Evolutionary conservation across 2,329 filamentous ascomycete genomes (phyloP), one percentile per base, ranked within the genome.

Genomic region (Fusarium albosuccineum): DNA sequence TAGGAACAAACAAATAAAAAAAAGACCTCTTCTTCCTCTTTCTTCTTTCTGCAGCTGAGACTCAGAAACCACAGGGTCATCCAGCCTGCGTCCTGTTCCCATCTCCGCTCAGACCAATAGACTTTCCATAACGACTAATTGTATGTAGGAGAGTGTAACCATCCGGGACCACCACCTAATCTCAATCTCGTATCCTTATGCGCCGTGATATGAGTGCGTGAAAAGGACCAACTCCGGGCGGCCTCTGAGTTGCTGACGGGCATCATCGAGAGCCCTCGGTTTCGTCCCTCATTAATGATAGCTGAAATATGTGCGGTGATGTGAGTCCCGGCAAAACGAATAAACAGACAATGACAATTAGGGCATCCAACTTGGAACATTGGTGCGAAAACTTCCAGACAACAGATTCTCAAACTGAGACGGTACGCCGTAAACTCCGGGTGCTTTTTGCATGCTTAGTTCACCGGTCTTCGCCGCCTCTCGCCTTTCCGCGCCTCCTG

Each of bases 401-500:
- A 67, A 67, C 56, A 72, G 60, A 66, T 66, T 67, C 68, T 71
- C 68, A 70, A 63, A 66, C 56, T 62, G 57, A 53, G 55, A 68
- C 60, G 52, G 44, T 67, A 69, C 68, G 65, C 69, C 70, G 36
- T 61, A 53, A 72, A 72, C 68, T 70, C 70, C 67, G 57, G 56
- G 53, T 70, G 59, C 62, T 61, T 54, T 52, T 51, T 44, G 57
- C 52, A 68, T 61, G 55, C 51, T 59, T 65, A 61, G 58, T 58
- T 75, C 67, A 87, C 81, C 85, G 83, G 72, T 84, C 80, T 63
- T 89, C 86, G 37, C 85, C 85, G 57, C 85, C 87, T 74, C 91
- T 85, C 71, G 90, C 92, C 81, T 91, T 93, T 57, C 92, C 93
- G 76, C 94, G 88, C 77, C 94, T 87, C 72, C 96, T 87, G 84